phyloP scores from a whole-genome alignment of 257 asterid species.

The Salvia miltiorrhiza region DNA sequence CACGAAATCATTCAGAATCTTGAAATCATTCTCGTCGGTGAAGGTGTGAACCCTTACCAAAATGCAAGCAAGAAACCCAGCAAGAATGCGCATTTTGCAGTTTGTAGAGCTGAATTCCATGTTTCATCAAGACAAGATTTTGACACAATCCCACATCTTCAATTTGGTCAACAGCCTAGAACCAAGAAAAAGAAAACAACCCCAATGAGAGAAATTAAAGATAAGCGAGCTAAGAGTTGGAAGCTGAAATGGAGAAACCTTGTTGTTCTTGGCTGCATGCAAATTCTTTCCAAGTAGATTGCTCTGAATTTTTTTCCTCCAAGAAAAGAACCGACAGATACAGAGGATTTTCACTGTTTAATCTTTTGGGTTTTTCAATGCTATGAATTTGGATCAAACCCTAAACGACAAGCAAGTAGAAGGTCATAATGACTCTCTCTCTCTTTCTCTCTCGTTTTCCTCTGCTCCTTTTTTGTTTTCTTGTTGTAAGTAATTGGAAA shows the following conservation, averaged over 20 bases:
- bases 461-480: not conserved
- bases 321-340: slow-evolving; percentile 12
- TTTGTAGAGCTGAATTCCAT: slow-evolving; percentile 33
- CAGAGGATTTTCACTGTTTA: not conserved
- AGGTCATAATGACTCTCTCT: slow-evolving; percentile 12
- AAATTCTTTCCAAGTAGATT: slow-evolving; percentile 14
- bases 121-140: slow-evolving; percentile 20
- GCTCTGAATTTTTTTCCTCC: not conserved
- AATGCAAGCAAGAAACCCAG: slow-evolving; percentile 17
- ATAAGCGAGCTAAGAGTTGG: slow-evolving; percentile 5
- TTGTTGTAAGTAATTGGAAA: not conserved
- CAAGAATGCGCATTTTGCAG: slow-evolving; percentile 25
- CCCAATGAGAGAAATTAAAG: not conserved
- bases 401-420: slow-evolving; percentile 27
- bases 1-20: slow-evolving; percentile 56
- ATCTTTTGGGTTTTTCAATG: slow-evolving; percentile 30
- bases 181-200: not conserved
- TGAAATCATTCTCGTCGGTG: slow-evolving; percentile 62
- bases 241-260: slow-evolving; percentile 26
- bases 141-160: slow-evolving; percentile 22
- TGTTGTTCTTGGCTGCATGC: slow-evolving; percentile 26
- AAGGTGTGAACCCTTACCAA: slow-evolving; percentile 33
- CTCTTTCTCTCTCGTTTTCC: slow-evolving; percentile 4
- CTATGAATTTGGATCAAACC: slow-evolving; percentile 36
- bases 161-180: not conserved